Conservation (phyloP, 768 basidiomycete species). For the Lanmaoa pseudosensibilis region DNA sequence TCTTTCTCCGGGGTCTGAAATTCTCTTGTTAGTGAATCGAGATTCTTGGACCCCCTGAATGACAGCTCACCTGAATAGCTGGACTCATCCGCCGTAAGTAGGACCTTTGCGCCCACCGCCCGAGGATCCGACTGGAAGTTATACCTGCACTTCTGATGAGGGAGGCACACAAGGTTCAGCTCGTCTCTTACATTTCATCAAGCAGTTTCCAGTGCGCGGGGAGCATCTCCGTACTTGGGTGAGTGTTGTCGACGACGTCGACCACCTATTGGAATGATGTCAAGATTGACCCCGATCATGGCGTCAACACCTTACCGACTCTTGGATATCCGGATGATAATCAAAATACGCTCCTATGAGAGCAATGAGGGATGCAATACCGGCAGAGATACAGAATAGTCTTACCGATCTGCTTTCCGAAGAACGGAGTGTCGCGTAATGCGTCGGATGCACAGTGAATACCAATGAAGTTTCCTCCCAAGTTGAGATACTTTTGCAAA, state of each 20-base stretch:
- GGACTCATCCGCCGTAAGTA: constrained; percentile 65
- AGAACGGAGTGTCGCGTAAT: constrained; percentile 57
- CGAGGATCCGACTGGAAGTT: constrained; percentile 75
- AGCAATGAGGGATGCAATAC: not conserved
- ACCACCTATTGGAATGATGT: constrained; percentile 46
- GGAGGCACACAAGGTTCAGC: constrained; percentile 3
- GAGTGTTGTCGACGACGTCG: constrained; percentile 51
- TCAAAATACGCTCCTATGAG: constrained; percentile 62
- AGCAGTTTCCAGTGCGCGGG: constrained; percentile 51
- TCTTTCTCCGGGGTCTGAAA: constrained; percentile 31
- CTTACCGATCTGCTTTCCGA: constrained; percentile 55
- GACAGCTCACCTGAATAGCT: constrained; percentile 53
- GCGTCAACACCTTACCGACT: constrained; percentile 48
- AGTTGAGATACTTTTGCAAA: constrained; percentile 61
- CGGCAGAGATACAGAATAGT: not conserved
- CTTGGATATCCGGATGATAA: constrained; percentile 65
- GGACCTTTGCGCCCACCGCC: constrained; percentile 55
- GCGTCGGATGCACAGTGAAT: constrained; percentile 67
- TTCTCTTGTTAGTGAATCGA: not conserved
- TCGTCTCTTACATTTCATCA: constrained; percentile 56
- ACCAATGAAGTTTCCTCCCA: constrained; percentile 70
- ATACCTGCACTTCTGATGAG: constrained; percentile 44
- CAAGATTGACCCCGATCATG: not conserved
- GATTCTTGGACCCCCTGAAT: not conserved
- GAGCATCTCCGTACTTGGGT: constrained; percentile 61